A percentile compares a stretch with the other conserved stretches of the same genome.
phyloP scores from a whole-genome alignment of 257 asterid genomes.

The Fraxinus pennsylvanica region DNA sequence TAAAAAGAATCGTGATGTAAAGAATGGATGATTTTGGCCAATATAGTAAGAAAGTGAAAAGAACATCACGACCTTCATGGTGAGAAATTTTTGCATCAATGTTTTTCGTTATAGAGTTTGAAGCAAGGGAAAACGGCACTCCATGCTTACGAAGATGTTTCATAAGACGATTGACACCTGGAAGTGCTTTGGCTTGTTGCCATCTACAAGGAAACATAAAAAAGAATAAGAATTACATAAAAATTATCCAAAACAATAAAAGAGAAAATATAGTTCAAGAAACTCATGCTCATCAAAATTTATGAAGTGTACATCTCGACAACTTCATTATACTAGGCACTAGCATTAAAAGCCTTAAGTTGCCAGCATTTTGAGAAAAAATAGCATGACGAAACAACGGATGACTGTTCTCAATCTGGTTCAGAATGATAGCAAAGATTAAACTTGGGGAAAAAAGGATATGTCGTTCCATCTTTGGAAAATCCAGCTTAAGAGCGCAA shows the following conservation, averaged over 20 bases:
- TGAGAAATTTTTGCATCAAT: slow-evolving; percentile 59
- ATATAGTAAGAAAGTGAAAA: slow-evolving; percentile 2
- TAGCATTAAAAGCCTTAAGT: neutral
- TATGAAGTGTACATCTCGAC: neutral
- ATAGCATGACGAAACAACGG: neutral
- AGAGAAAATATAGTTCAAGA: slow-evolving; percentile 1
- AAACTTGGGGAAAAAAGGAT: neutral
- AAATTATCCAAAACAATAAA: slow-evolving; percentile 1
- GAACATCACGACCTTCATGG: slow-evolving; percentile 54
- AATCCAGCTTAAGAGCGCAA: neutral
- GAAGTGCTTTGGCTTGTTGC: slow-evolving; percentile 73
- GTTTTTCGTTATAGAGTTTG: slow-evolving; percentile 63
- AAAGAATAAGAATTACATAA: slow-evolving; percentile 4
- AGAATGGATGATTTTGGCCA: slow-evolving; percentile 18
- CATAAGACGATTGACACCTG: slow-evolving; percentile 86
- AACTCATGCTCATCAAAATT: slow-evolving; percentile 8
- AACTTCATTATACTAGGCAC: neutral
- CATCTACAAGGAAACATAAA: slow-evolving; percentile 48
- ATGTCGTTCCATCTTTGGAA: neutral
- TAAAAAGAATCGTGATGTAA: neutral
- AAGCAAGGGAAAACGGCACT: slow-evolving; percentile 79
- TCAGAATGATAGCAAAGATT: neutral
- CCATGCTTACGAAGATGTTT: slow-evolving; percentile 65
- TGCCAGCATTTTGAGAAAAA: neutral
- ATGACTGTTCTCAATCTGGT: neutral